Percentiles rank a stretch among this genome's conserved stretches.
These are phyloP conservation scores for Liriodendron chinense DNA, from an alignment of 164 flowering plant genomes.

Conservation along the genomic window DNA sequence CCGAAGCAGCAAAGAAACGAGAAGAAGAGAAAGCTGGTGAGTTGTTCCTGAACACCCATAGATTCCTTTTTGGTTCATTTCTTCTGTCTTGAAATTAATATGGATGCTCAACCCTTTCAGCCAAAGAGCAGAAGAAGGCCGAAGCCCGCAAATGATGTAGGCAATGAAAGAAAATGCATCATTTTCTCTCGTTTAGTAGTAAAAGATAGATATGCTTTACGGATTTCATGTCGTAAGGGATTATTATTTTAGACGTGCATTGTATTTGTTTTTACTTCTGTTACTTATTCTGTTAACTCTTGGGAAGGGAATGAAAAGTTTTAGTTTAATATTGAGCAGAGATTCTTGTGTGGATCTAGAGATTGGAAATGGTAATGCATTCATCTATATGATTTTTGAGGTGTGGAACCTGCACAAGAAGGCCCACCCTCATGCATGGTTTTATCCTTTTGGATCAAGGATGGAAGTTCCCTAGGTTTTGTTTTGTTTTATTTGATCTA, in stretches of 20 bases:
- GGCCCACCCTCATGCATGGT: too few species aligned
- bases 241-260: neutral
- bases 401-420: too few species aligned
- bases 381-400: too few species aligned
- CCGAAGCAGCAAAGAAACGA: constrained; percentile 79
- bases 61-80: neutral
- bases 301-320: constrained; percentile 3
- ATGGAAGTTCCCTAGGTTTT: too few species aligned
- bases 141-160: constrained; percentile 37
- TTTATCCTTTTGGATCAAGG: too few species aligned
- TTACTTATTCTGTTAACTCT: neutral
- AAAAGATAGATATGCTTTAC: neutral
- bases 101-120: constrained; percentile 28
- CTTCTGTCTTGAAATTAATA: constrained; percentile 1
- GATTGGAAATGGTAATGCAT: too few species aligned
- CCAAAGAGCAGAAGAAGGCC: constrained; percentile 73
- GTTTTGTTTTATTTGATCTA: too few species aligned
- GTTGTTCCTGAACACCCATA: neutral
- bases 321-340: neutral
- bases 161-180: neutral
- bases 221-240: neutral
- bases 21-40: constrained; percentile 90
- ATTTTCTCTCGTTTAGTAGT: neutral
- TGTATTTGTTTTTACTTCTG: neutral
- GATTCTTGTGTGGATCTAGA: neutral